Conservation (phyloP, 169 alveolate species). For the Cytauxzoon felis region DNA sequence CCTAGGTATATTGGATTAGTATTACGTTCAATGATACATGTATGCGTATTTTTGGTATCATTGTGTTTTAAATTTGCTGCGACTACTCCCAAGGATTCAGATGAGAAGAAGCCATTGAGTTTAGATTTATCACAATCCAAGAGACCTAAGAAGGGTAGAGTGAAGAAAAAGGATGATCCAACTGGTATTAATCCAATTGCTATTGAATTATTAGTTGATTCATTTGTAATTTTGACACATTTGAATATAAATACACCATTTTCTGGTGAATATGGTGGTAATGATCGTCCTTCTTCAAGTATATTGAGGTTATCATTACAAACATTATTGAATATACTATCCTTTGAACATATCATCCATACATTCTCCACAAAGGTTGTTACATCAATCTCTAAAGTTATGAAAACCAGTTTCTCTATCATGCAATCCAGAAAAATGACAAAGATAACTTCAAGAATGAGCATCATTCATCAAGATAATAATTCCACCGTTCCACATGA, state of each 20-base stretch:
- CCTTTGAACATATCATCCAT: slow-evolving; percentile 9
- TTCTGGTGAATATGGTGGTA: slow-evolving; percentile 50
- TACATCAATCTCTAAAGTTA: slow-evolving; percentile 36
- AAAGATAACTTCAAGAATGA: not conserved
- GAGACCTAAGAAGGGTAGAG: slow-evolving; percentile 13
- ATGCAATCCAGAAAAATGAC: slow-evolving; percentile 11
- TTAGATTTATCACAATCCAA: slow-evolving; percentile 7
- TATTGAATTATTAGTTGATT: slow-evolving; percentile 30
- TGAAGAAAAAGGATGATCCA: slow-evolving; percentile 15
- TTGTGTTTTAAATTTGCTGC: slow-evolving; percentile 30
- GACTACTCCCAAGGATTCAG: slow-evolving; percentile 24
- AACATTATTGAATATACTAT: slow-evolving; percentile 23
- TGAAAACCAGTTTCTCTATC: slow-evolving; percentile 9
- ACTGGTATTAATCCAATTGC: slow-evolving; percentile 32
- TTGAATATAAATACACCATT: slow-evolving; percentile 10
- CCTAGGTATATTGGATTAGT: slow-evolving; percentile 45
- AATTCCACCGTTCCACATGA: not conserved
- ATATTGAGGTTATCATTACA: slow-evolving; percentile 42
- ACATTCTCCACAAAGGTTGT: slow-evolving; percentile 13
- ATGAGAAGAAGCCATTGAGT: slow-evolving; percentile 14
- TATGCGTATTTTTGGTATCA: slow-evolving; percentile 40
- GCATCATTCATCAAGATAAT: not conserved
- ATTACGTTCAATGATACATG: slow-evolving; percentile 42
- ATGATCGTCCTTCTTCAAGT: slow-evolving; percentile 13
- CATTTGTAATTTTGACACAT: slow-evolving; percentile 18